Evolutionary conservation across 768 basidiomycete species (phyloP).

Genomic region (Mycena alexandri): DNA sequence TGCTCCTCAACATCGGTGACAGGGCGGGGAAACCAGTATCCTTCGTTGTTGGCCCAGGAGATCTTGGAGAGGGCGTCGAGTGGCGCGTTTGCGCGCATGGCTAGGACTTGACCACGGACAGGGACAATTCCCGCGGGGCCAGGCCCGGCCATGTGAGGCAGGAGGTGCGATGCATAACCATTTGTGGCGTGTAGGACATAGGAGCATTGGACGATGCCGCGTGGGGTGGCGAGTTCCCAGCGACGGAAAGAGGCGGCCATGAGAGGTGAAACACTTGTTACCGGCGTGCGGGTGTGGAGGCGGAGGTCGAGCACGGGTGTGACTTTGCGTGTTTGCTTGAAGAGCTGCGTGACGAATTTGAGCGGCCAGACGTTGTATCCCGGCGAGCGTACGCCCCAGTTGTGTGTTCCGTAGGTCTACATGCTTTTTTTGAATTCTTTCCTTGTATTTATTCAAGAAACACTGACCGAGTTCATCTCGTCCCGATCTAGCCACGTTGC

Average conservation of each 20-base stretch:
- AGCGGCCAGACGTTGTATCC: conserved; percentile 84
- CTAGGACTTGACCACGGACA: conserved; percentile 76
- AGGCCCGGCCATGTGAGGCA: conserved; percentile 73
- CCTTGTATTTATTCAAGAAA: background rate
- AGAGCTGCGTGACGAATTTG: conserved; percentile 81
- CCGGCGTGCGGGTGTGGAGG: conserved; percentile 83
- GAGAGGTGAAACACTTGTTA: conserved; percentile 59
- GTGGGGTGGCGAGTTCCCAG: conserved; percentile 73
- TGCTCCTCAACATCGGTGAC: conserved; percentile 24
- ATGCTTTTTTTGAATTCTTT: background rate
- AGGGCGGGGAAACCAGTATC: conserved; percentile 87
- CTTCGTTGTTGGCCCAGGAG: conserved; percentile 64
- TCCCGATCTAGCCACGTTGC: conserved; percentile 25
- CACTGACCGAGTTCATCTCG: conserved; percentile 33
- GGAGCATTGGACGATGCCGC: conserved; percentile 71
- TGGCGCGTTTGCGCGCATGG: conserved; percentile 54
- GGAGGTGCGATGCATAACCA: conserved; percentile 80
- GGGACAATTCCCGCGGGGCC: conserved; percentile 73
- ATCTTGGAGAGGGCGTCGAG: conserved; percentile 54
- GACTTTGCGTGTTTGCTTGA: conserved; percentile 48
- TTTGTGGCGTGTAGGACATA: conserved; percentile 91
- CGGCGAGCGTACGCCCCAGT: conserved; percentile 64
- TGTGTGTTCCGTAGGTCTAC: conserved; percentile 60
- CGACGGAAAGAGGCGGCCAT: conserved; percentile 31
- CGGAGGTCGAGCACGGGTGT: conserved; percentile 55